Conservation (phyloP, 441 rosid genomes). For the Lepidium campestre region DNA sequence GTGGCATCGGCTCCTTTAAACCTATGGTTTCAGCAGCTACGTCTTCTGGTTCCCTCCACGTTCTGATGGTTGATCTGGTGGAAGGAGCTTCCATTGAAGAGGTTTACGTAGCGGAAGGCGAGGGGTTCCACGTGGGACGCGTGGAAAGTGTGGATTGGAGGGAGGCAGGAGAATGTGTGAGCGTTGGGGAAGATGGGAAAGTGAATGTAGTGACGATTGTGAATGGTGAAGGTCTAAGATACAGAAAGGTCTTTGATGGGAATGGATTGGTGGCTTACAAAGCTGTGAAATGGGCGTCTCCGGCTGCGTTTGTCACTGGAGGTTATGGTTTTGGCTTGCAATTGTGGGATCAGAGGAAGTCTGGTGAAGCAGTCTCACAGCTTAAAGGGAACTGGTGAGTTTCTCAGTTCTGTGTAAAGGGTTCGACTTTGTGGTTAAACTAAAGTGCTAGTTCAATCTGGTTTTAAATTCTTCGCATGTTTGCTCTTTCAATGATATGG, state of each 20-base stretch:
- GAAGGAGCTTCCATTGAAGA: slow-evolving; percentile 32
- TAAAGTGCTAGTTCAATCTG: neutral
- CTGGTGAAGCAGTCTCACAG: slow-evolving; percentile 65
- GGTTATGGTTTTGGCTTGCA: slow-evolving; percentile 77
- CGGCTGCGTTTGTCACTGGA: slow-evolving; percentile 77
- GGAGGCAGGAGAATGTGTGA: slow-evolving; percentile 57
- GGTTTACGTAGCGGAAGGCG: slow-evolving; percentile 29
- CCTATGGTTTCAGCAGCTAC: slow-evolving; percentile 61
- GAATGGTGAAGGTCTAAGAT: slow-evolving; percentile 30
- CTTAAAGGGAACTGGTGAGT: slow-evolving; percentile 75
- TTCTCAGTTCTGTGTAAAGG: neutral
- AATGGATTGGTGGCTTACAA: slow-evolving; percentile 69
- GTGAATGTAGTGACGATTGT: slow-evolving; percentile 65
- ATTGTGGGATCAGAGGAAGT: slow-evolving; percentile 85
- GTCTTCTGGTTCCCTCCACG: slow-evolving; percentile 52
- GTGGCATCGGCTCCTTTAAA: slow-evolving; percentile 21
- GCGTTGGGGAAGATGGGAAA: slow-evolving; percentile 86
- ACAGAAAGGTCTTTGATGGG: slow-evolving; percentile 55
- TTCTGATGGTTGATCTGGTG: slow-evolving; percentile 33
- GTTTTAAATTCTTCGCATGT: neutral
- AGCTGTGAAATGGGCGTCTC: slow-evolving; percentile 85
- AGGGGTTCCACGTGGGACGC: slow-evolving; percentile 52
- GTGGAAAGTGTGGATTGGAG: slow-evolving; percentile 60
- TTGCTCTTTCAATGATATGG: neutral
- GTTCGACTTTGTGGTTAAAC: neutral